These are phyloP conservation scores for Neocatenulostroma microsporum DNA, from an alignment of 2,329 filamentous ascomycete genomes.

Conservation along the genomic window DNA sequence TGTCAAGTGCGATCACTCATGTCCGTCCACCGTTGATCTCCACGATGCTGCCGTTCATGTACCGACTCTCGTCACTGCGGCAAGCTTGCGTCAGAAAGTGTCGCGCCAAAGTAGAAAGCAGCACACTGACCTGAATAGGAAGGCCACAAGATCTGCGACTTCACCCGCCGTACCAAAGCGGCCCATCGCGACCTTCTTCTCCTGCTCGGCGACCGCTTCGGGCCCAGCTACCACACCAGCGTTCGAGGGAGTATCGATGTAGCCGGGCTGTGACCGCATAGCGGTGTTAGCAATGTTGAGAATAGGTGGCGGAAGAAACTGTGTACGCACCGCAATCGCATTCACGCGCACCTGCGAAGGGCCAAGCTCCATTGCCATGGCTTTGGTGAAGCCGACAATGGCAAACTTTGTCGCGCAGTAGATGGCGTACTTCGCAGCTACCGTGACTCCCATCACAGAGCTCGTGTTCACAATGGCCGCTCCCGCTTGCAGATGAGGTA, in stretches of 20 bases:
- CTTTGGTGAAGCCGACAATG: conserved; percentile 40
- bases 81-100: neutral
- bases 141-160: conserved; percentile 44
- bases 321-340: conserved; percentile 22
- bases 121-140: conserved; percentile 42
- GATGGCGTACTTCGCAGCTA: conserved; percentile 32
- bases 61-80: conserved; percentile 6
- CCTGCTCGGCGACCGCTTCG: conserved; percentile 36
- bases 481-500: conserved; percentile 32
- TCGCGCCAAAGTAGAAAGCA: too few relatives aligned
- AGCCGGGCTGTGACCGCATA: conserved; percentile 27
- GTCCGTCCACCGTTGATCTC: conserved; percentile 40
- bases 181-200: conserved; percentile 34
- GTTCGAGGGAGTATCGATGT: conserved; percentile 43
- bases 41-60: conserved; percentile 41
- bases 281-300: too few relatives aligned
- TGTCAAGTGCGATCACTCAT: neutral
- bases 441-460: conserved; percentile 32
- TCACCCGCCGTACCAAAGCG: conserved; percentile 41
- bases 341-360: conserved; percentile 33
- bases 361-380: conserved; percentile 35
- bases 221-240: conserved; percentile 43
- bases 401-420: conserved; percentile 39
- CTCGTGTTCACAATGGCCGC: conserved; percentile 37
- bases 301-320: too few relatives aligned